Percentiles rank a stretch among this genome's conserved stretches.
phyloP scores from a whole-genome alignment of 192 early-diverging fungal genomes.

The Coemansia sp. region DNA sequence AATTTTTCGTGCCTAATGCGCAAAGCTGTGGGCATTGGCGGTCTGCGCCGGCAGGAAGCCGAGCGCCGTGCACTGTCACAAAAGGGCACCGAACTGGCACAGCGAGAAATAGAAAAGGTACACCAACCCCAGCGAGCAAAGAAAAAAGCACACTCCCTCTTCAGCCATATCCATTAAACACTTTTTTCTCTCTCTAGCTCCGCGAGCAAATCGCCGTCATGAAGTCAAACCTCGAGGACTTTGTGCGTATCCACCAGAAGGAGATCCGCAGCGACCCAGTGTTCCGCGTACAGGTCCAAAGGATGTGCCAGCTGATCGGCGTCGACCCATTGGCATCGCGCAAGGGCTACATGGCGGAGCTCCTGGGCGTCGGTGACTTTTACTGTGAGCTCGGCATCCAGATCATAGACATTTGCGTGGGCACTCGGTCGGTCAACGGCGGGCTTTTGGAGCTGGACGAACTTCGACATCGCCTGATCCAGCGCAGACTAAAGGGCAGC shows the following conservation, averaged over 20 bases:
- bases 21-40: slow-evolving; percentile 53
- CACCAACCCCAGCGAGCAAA: too few species aligned
- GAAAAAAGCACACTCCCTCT: not conserved
- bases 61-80: slow-evolving; percentile 42
- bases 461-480: slow-evolving; percentile 66
- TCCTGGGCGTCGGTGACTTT: slow-evolving; percentile 94
- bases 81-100: slow-evolving; percentile 45
- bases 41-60: slow-evolving; percentile 53
- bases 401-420: slow-evolving; percentile 85
- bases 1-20: slow-evolving; percentile 19
- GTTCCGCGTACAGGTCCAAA: slow-evolving; percentile 87
- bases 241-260: slow-evolving; percentile 79
- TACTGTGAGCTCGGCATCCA: slow-evolving; percentile 96
- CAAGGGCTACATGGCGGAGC: slow-evolving; percentile 93
- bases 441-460: slow-evolving; percentile 87
- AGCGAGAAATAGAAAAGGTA: slow-evolving; percentile 55
- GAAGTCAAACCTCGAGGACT: slow-evolving; percentile 79
- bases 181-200: slow-evolving; percentile 44
- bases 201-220: slow-evolving; percentile 68
- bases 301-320: slow-evolving; percentile 90
- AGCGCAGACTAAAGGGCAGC: slow-evolving; percentile 55
- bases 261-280: slow-evolving; percentile 84
- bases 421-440: slow-evolving; percentile 79
- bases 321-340: slow-evolving; percentile 95
- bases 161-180: not conserved